Evolutionary conservation across 2,329 filamentous ascomycete species (phyloP).

Genomic region (Tolypocladium album): DNA sequence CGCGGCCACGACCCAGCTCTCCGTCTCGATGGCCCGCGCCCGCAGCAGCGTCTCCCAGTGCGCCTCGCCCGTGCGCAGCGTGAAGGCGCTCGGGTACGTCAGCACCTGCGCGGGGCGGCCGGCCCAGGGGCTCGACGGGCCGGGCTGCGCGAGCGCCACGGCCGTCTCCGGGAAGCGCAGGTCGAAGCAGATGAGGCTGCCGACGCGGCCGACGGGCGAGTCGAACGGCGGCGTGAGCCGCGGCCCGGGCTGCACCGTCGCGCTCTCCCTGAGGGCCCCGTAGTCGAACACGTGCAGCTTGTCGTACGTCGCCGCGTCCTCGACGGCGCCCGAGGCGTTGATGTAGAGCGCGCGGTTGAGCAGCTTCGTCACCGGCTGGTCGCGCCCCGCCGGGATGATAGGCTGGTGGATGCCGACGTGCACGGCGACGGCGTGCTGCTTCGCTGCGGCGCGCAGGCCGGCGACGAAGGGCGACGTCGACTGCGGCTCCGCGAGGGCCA

Average conservation of each 20-base stretch:
- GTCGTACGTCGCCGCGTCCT: slow-evolving; percentile 50
- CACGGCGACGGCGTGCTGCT: slow-evolving; percentile 53
- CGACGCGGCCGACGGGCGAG: slow-evolving; percentile 65
- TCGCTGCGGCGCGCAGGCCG: slow-evolving; percentile 61
- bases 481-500: slow-evolving; percentile 59
- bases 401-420: slow-evolving; percentile 85
- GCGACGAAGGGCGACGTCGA: slow-evolving; percentile 60
- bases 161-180: slow-evolving; percentile 72
- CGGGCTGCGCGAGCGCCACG: slow-evolving; percentile 47
- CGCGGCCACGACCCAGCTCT: slow-evolving; percentile 77
- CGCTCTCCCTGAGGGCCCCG: slow-evolving; percentile 35
- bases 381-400: slow-evolving; percentile 16
- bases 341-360: slow-evolving; percentile 46
- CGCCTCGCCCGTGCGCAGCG: slow-evolving; percentile 69
- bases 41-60: slow-evolving; percentile 79
- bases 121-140: slow-evolving; percentile 17
- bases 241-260: slow-evolving; percentile 57
- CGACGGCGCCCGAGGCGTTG: slow-evolving; percentile 28
- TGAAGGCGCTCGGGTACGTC: slow-evolving; percentile 85
- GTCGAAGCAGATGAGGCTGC: slow-evolving; percentile 83
- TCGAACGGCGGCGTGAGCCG: slow-evolving; percentile 58
- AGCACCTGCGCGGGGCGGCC: slow-evolving; percentile 55
- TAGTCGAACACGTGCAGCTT: slow-evolving; percentile 88
- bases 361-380: slow-evolving; percentile 18
- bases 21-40: slow-evolving; percentile 77